Evolutionary conservation across 495 filamentous ascomycete species (phyloP).

Genomic region (Halenospora varia): DNA sequence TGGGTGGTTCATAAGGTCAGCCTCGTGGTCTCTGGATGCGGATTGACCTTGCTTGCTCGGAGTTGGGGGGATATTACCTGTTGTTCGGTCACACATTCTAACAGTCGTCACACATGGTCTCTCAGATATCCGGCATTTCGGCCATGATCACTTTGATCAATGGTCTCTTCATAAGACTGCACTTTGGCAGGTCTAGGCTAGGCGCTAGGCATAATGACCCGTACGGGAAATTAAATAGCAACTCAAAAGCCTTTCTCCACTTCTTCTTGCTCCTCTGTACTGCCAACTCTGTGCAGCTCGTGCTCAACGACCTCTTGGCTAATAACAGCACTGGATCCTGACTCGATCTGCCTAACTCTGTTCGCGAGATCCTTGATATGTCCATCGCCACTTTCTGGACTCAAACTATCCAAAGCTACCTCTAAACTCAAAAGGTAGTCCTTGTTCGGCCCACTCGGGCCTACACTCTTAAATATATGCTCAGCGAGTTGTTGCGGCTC

Average conservation of each 20-base stretch:
- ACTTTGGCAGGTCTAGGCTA: slow-evolving; percentile 24
- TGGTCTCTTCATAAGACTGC: slow-evolving; percentile 23
- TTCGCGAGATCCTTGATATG: slow-evolving; percentile 67
- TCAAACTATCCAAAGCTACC: slow-evolving; percentile 67
- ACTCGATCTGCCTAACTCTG: slow-evolving; percentile 51
- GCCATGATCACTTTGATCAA: slow-evolving; percentile 25
- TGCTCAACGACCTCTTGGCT: slow-evolving; percentile 23
- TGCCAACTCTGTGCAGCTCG: slow-evolving; percentile 42
- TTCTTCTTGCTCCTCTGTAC: slow-evolving; percentile 57
- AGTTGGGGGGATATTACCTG: slow-evolving; percentile 23
- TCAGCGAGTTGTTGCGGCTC: slow-evolving; percentile 77
- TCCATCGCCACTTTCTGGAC: slow-evolving; percentile 73
- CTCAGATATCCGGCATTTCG: slow-evolving; percentile 20
- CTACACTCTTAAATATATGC: slow-evolving; percentile 72
- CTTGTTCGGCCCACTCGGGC: slow-evolving; percentile 85
- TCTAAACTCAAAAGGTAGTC: slow-evolving; percentile 89
- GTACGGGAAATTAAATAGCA: slow-evolving; percentile 22
- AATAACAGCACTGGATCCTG: slow-evolving; percentile 18
- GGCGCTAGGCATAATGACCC: slow-evolving; percentile 11
- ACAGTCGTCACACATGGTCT: slow-evolving; percentile 18
- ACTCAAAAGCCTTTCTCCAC: slow-evolving; percentile 40
- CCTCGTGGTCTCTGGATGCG: slow-evolving; percentile 30
- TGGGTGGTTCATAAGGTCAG: slow-evolving; percentile 19
- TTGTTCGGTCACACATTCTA: slow-evolving; percentile 11
- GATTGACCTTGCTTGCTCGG: slow-evolving; percentile 26